Base-by-base conservation (phyloP, 140 eudicot genomes). In the Flaveria floridana region DNA sequence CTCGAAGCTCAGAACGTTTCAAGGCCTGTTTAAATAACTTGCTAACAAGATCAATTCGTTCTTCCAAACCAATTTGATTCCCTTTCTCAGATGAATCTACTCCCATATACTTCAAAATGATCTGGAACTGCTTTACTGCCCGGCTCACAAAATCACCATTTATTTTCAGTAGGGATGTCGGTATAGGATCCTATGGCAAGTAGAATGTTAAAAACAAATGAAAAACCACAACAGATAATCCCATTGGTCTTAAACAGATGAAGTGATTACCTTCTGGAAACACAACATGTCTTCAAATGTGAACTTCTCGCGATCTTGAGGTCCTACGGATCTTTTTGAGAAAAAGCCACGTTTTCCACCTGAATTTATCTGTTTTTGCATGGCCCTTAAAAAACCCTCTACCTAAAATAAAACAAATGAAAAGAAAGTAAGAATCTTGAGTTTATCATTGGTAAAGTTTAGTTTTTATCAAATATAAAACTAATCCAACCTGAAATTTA, bases 221-320 rank as follows among this genome's bases (percentile, higher is more conserved):
- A 37, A 18, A 41, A 76, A 47, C 30, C 30, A 66, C 42, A 84
- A 26, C 11, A 23, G 62, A 56, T 59, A 37, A 58, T 23, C 34
- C 20, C 26, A n/a, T 55, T 3, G 71, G 77, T 30, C 19, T 72
- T 34, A 23, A 47, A 46, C 16, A 34, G 55, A 39, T 18, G 53
- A 34, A 8, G 2, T 44, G 53, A 74, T 78, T 81, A 84, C 99
- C 96, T 83, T 95, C 72, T 95, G 99, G 80, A 91, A 95, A 83
- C 96, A 91, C 74, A 95, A 76, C 99, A 95, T 95, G 74, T 91
- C 97, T 87, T 91, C 99, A 82, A 95, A 95, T 52, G 95, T 95
- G 76, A 87, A 91, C 74, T 87, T 95, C 56, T 91, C 95, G 8
- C 92, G 88, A 68, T 76, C 82, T 68, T 90, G 99, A 6, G 89